Conservation (phyloP, 1,284 basidiomycete species). For the Caloboletus firmus region DNA sequence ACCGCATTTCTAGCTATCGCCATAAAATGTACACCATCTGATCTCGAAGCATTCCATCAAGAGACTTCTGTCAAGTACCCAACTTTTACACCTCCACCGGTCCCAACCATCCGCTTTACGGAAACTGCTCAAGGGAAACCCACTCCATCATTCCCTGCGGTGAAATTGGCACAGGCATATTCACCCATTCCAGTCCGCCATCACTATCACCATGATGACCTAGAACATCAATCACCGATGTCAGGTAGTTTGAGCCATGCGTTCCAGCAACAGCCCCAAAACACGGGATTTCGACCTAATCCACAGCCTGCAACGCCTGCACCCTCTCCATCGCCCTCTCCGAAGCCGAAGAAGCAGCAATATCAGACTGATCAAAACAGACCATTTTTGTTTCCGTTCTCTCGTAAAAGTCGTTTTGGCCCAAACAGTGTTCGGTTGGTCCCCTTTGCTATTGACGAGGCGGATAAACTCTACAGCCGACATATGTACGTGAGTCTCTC, state of each 20-base stretch:
- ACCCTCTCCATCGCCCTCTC: conserved; percentile 84
- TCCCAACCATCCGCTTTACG: conserved; percentile 33
- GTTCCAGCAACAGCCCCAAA: conserved; percentile 48
- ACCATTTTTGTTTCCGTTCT: conserved; percentile 96
- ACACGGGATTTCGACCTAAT: conserved; percentile 48
- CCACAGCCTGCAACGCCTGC: conserved; percentile 82
- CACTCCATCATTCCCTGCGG: conserved; percentile 45
- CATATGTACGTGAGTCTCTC: conserved; percentile 92
- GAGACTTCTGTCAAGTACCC: conserved; percentile 94
- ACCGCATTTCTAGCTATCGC: conserved; percentile 40
- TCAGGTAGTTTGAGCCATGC: conserved; percentile 43
- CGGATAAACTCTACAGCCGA: conserved; percentile 84
- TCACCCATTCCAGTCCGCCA: conserved; percentile 92
- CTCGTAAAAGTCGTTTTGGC: conserved; percentile 44
- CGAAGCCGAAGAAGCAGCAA: conserved; percentile 96
- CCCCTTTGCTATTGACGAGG: conserved; percentile 95
- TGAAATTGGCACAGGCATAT: conserved; percentile 84
- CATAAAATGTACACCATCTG: conserved; percentile 85
- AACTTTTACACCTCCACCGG: conserved; percentile 71
- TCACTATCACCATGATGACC: conserved; percentile 84
- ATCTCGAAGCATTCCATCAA: conserved; percentile 83
- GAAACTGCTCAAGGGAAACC: conserved; percentile 36
- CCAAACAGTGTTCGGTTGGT: conserved; percentile 64
- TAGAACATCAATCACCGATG: conserved; percentile 47
- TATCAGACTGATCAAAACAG: conserved; percentile 96